Evolutionary conservation across 116 monocot species (phyloP).

Genomic region (Papilionanthe hybrid): DNA sequence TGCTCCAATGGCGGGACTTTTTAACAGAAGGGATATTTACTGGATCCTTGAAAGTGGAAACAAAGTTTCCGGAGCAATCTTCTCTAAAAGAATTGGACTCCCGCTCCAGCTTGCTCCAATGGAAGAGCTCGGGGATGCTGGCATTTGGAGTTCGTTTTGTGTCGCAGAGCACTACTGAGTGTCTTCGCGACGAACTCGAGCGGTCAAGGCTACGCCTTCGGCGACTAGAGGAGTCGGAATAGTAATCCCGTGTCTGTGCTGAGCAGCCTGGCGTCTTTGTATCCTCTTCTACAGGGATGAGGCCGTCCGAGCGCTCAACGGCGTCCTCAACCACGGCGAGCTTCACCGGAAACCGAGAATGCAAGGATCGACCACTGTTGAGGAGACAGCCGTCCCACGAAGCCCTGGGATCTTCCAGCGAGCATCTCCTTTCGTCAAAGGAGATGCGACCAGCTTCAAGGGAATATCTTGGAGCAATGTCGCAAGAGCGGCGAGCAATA

Average conservation of each 20-base stretch:
- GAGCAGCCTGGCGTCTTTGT: conserved; percentile 42
- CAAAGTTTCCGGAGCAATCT: conserved; percentile 53
- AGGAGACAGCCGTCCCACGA: conserved; percentile 71
- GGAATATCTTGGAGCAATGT: conserved; percentile 59
- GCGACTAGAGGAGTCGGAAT: conserved; percentile 46
- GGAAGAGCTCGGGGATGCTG: conserved; percentile 5
- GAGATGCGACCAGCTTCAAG: conserved; percentile 61
- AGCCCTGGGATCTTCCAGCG: conserved; percentile 72
- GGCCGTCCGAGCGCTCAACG: conserved; percentile 53
- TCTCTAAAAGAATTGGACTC: conserved; percentile 39
- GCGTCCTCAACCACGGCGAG: conserved; percentile 60
- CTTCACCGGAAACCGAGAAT: conserved; percentile 34
- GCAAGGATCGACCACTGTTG: conserved; percentile 28
- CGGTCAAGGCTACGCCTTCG: conserved; percentile 72
- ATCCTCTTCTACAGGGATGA: conserved; percentile 74
- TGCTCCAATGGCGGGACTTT: conserved; percentile 57
- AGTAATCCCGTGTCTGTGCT: conserved; percentile 73
- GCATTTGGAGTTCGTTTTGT: conserved; percentile 22
- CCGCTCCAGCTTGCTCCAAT: conserved; percentile 30
- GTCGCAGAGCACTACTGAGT: conserved; percentile 26
- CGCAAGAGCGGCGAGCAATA: conserved; percentile 60
- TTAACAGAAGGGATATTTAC: conserved; percentile 14
- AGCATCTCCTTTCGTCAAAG: conserved; percentile 54
- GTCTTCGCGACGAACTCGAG: conserved; percentile 46
- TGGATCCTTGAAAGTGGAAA: conserved; percentile 37